Percentiles rank a stretch among this genome's conserved stretches.
Evolutionary conservation across 495 filamentous ascomycete genomes (phyloP).

Genomic region (Penicillium herquei): DNA sequence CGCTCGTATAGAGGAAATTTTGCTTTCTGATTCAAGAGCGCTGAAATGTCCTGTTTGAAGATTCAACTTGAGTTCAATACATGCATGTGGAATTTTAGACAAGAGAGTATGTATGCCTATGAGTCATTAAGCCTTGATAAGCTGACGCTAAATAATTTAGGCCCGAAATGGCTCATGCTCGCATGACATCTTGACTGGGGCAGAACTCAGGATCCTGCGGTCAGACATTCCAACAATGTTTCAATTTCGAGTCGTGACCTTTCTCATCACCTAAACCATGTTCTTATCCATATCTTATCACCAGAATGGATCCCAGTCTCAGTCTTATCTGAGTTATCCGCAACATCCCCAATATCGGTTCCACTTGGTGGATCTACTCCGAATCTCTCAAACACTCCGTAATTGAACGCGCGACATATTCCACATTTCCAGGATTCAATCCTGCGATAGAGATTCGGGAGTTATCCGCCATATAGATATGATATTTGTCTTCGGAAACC

Average conservation of each 20-base stretch:
- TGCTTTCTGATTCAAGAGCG: no score
- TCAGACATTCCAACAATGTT: no score
- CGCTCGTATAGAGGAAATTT: no score
- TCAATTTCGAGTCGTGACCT: not conserved
- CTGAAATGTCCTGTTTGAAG: no score
- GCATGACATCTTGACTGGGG: not conserved
- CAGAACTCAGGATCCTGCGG: no score
- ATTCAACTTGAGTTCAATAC: no score
- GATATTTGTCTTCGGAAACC: conserved; percentile 29
- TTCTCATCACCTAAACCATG: not conserved
- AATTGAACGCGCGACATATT: conserved; percentile 35
- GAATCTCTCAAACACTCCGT: conserved; percentile 3
- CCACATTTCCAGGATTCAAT: conserved; percentile 42
- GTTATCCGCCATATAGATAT: conserved; percentile 39
- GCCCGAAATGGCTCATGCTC: not conserved
- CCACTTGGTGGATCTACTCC: not conserved
- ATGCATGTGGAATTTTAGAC: no score
- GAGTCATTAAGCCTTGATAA: no score
- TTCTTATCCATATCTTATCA: not conserved
- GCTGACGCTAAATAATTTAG: not conserved
- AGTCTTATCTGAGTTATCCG: not conserved
- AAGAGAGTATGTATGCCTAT: no score
- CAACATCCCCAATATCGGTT: not conserved
- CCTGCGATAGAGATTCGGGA: conserved; percentile 37
- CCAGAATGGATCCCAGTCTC: not conserved